phyloP scores from a whole-genome alignment of 257 asterid genomes.

The Gentiana straminea region DNA sequence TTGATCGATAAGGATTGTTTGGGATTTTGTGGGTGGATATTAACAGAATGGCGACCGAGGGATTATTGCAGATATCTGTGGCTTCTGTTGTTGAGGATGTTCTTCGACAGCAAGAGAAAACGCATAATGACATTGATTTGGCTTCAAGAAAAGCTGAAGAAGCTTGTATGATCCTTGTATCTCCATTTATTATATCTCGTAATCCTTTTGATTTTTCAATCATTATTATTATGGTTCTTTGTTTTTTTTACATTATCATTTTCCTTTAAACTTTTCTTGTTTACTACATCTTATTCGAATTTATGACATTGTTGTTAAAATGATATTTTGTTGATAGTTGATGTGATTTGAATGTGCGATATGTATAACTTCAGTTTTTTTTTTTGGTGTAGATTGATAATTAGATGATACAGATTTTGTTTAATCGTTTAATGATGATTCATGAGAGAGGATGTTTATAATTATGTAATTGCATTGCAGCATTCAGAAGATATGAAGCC shows the following conservation, averaged over 20 bases:
- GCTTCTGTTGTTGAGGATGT: conserved; percentile 58
- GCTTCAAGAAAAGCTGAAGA: conserved; percentile 73
- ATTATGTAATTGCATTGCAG: conserved; percentile 36
- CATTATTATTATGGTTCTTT: neutral
- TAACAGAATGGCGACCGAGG: conserved; percentile 49
- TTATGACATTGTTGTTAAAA: neutral
- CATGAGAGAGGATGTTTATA: conserved; percentile 5
- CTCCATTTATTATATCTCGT: neutral
- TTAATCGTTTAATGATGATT: neutral
- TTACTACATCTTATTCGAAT: neutral
- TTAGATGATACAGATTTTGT: too few relatives aligned
- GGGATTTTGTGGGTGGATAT: conserved; percentile 13
- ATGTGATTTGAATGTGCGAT: neutral
- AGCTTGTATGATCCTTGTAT: conserved; percentile 41
- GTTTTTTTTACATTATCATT: neutral
- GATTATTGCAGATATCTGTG: conserved; percentile 36
- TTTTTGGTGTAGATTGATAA: neutral
- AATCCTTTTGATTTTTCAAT: neutral
- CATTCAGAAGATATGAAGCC: conserved; percentile 78
- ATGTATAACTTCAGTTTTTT: too few relatives aligned
- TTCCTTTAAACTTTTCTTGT: neutral
- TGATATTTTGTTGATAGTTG: neutral
- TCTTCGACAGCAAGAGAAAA: conserved; percentile 54
- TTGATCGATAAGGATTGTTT: conserved; percentile 12
- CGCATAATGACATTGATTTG: conserved; percentile 49